These are phyloP conservation scores for Ascochyta viciae-villosae DNA, from an alignment of 2,329 filamentous ascomycete species.

Conservation along the genomic window DNA sequence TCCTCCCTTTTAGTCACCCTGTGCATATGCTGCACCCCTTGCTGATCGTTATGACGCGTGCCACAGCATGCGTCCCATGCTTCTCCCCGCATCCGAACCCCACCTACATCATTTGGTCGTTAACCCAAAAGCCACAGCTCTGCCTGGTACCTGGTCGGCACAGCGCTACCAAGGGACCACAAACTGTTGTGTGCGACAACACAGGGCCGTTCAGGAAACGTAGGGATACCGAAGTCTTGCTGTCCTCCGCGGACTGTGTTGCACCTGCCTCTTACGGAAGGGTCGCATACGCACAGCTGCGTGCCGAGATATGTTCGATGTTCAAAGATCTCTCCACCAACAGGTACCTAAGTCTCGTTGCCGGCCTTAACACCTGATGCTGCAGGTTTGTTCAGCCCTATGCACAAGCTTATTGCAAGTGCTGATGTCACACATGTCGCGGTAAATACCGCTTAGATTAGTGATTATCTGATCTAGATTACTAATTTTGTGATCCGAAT, in stretches of 20 bases:
- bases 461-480: too few species aligned
- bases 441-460: too few species aligned
- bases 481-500: too few species aligned
- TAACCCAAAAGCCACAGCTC: background rate
- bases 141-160: constrained; percentile 4
- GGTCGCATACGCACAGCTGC: constrained; percentile 1
- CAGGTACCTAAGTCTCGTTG: background rate
- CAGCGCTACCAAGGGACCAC: background rate
- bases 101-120: background rate
- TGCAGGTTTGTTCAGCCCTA: background rate
- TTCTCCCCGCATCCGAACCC: constrained; percentile 9
- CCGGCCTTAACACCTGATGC: background rate
- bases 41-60: constrained; percentile 7
- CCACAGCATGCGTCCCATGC: constrained; percentile 1
- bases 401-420: background rate
- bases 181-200: background rate
- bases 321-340: constrained; percentile 5
- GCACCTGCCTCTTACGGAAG: constrained; percentile 16
- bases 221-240: background rate
- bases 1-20: constrained; percentile 6
- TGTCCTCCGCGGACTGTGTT: background rate
- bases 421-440: too few species aligned
- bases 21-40: constrained; percentile 11
- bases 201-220: background rate
- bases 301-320: constrained; percentile 1